Evolutionary conservation across 352 stramenopile species (phyloP), one percentile per base, ranked within the genome.

Genomic region (Globisporangium nodosum): DNA sequence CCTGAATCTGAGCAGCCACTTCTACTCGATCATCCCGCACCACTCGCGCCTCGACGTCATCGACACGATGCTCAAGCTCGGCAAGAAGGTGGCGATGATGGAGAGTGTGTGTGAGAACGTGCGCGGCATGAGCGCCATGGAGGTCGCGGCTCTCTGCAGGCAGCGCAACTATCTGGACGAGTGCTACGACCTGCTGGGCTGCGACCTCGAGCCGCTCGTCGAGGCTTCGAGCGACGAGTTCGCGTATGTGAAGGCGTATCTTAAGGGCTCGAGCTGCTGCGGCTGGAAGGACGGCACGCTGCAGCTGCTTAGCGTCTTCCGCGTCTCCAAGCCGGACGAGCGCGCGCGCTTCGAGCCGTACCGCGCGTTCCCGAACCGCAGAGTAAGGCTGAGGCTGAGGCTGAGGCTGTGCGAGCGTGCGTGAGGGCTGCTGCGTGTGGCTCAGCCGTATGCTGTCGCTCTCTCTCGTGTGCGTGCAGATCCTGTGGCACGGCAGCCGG

Each of bases 401-500:
- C 16, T 37, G 30, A 15, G 16, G n/a, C 16, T 58, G 20, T 48
- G 21, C 24, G 16, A 30, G 33, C 33, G 5, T 11, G 35, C 35
- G 12, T 15, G 16, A 15, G 9, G 16, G 42, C n/a, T 27, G 8
- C 7, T 30, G 43, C 16, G 43, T n/a, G 20, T 11, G 21, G 45
- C 45, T 49, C 40, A 47, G 40, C 40, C 5, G 39, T 43, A 8
- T 8, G 40, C 16, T 20, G 4, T 47, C 15, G 6, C 4, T 9
- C 15, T 11, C 2, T 49, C 18, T 58, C 7, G 9, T 46, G 40
- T 16, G 20, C 11, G 8, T 68, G 61, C 67, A 87, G 77, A 81
- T 96, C 54, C 58, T 96, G 43, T 96, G 88, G 88, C 88, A 96
- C 46, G 88, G 87, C n/a, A 95, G 79, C 47, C 70, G 81, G 39